Base-by-base conservation (phyloP, 2,329 filamentous ascomycete species). In the Fusarium liriodendri region DNA sequence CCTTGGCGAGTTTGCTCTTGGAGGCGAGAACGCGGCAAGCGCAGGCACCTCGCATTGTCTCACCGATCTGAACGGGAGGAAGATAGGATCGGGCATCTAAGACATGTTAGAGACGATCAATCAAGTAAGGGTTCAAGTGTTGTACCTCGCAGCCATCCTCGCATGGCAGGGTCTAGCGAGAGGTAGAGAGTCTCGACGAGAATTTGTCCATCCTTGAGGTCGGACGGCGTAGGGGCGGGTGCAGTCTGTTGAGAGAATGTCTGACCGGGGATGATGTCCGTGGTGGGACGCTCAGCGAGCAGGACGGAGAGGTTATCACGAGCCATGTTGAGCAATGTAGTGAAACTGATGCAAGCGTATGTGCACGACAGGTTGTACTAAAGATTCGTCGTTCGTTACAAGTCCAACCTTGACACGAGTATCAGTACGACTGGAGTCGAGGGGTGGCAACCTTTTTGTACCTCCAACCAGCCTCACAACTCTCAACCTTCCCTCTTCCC, bases 161-260 rank as follows among this genome's bases (percentile, higher is more conserved):
- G 88, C 92, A 94, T 94, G n/a, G 92, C 92, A 2, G 93, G 92
- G 82, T 94, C 93, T 42, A 94, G 85, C 11, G 90, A 92, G 52
- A 94, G 85, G 78, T 94, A 94, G 69, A 92, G 82, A 1, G 82
- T 80, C 80, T 90, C 87, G 52, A 90, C 82, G 60, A 94, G 86
- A 64, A 94, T 85, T 78, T 94, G 84, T 73, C 91, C 91, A 84
- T 91, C 87, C 79, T 91, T 87, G 47, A 93, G 85, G 69, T 89
- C 85, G 35, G 83, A 82, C 22, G 85, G 84, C 9, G 86, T 83
- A 75, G 89, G 88, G 5, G 89, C 85, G 2, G 88, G 84, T 1
- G 85, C 82, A 55, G 83, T 84, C 77, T 89, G 86, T 38, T 87
- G 77, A 42, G 82, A 83, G 82, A 94, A 94, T 16, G 92, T 94